Evolutionary conservation across 2,329 filamentous ascomycete genomes (phyloP).

Genomic region (Clarireedia hainanense): DNA sequence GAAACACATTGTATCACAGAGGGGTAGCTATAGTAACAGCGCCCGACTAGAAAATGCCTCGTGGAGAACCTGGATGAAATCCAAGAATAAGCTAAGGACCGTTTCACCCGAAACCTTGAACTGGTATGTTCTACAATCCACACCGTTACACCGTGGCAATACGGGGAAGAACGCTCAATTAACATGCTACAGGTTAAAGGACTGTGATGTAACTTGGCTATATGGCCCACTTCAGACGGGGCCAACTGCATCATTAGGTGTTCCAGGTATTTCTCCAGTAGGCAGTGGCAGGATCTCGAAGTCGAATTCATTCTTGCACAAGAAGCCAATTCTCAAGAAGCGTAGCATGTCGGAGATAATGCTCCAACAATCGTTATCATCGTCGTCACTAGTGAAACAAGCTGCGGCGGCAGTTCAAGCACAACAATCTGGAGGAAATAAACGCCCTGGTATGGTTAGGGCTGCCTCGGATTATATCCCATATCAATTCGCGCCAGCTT

Average conservation of each 20-base stretch:
- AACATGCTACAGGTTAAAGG: slow-evolving; percentile 31
- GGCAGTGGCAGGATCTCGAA: slow-evolving; percentile 47
- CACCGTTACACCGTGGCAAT: not conserved
- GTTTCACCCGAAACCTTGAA: slow-evolving; percentile 86
- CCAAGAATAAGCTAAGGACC: slow-evolving; percentile 77
- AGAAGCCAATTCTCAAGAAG: slow-evolving; percentile 82
- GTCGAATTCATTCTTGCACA: slow-evolving; percentile 47
- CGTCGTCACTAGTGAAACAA: slow-evolving; percentile 76
- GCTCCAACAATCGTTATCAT: slow-evolving; percentile 77
- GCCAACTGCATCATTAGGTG: slow-evolving; percentile 39
- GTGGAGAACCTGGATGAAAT: slow-evolving; percentile 93
- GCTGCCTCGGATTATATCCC: slow-evolving; percentile 59
- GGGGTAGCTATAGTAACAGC: slow-evolving; percentile 61
- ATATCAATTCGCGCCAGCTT: slow-evolving; percentile 45
- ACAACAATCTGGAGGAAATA: slow-evolving; percentile 7
- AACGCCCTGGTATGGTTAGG: slow-evolving; percentile 3
- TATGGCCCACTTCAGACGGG: slow-evolving; percentile 84
- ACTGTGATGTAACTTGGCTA: slow-evolving; percentile 33
- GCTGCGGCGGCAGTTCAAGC: slow-evolving; percentile 28
- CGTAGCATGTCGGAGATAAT: slow-evolving; percentile 90
- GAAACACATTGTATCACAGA: slow-evolving; percentile 74
- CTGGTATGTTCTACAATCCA: slow-evolving; percentile 39
- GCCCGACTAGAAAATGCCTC: slow-evolving; percentile 82
- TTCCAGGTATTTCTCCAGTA: slow-evolving; percentile 36
- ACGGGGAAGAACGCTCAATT: slow-evolving; percentile 30